Evolutionary conservation across 306 rosid genomes (phyloP), one percentile per base, ranked within the genome.

Genomic region (Argentina anserina): DNA sequence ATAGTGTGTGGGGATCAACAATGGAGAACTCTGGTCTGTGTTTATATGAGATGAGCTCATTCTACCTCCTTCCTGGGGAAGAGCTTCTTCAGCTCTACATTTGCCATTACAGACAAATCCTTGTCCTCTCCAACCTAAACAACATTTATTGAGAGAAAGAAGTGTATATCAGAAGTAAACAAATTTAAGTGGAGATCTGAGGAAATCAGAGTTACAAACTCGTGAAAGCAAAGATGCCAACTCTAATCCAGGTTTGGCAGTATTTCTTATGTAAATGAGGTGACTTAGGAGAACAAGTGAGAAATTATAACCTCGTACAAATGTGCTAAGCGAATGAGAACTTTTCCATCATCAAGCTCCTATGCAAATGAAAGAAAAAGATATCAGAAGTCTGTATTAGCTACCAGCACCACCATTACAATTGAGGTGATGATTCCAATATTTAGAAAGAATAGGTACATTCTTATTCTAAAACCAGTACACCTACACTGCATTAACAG

Each of bases 101-200:
- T 94, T 34, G 91, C 70, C 58, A 37, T 65, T 69, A 65, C 79
- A 2, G 98, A 91, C 65, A 76, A 87, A 72, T 91, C 86, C 80
- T 63, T 89, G 90, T 94, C 98, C 88, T 94, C 98, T 81, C 88
- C 96, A 69, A 86, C 75, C 98, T 91, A 56, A 29, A 64, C 63
- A 72, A 43, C 73, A 65, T 84, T 69, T 75, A 76, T 33, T 2
- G 6, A 31, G 60, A 83, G 34, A 81, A 74, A 49, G 53, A 25
- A 15, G 75, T 26, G 14, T 8, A 67, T 2, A 9, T 33, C 37
- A 64, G 18, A 63, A 11, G 7, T 7, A 74, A 26, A 15, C 47
- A 36, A 33, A 58, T 5, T 20, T 36, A 46, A 39, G 15, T 47
- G 11, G 20, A n/a, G 15, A 56, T 13, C 53, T 2, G 64, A 25